Conservation (phyloP, 1,139 yeast species). For the Meyerozyma elateridarum region DNA sequence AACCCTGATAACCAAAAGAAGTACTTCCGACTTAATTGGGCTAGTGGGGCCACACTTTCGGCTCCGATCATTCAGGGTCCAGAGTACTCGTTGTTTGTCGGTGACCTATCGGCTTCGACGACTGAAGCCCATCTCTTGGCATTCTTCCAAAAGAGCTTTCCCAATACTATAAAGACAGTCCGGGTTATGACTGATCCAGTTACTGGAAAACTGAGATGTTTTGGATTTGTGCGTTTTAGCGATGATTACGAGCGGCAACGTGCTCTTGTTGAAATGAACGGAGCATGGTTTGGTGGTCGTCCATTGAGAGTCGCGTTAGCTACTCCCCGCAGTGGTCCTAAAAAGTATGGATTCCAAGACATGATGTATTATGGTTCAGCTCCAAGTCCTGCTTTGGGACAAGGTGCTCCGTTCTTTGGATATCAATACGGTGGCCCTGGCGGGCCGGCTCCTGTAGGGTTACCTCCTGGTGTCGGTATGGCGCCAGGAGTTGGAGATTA, state of each 20-base stretch:
- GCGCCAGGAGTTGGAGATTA: too few species aligned
- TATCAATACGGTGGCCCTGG: background rate
- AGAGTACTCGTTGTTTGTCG: constrained; percentile 69
- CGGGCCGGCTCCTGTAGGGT: background rate
- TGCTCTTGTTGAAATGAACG: constrained; percentile 69
- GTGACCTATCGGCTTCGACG: constrained; percentile 69
- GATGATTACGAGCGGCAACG: constrained; percentile 60
- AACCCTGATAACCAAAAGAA: constrained; percentile 54
- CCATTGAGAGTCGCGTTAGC: constrained; percentile 72
- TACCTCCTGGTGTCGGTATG: too few species aligned
- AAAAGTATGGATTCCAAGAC: background rate
- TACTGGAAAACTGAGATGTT: constrained; percentile 69
- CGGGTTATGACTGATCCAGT: constrained; percentile 73
- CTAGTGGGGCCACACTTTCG: constrained; percentile 57
- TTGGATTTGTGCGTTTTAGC: constrained; percentile 70
- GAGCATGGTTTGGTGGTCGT: constrained; percentile 69
- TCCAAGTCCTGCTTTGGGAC: constrained; percentile 2
- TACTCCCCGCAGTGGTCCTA: constrained; percentile 39
- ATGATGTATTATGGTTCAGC: too few species aligned
- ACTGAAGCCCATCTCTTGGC: constrained; percentile 67
- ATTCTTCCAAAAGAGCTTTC: constrained; percentile 58
- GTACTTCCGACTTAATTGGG: constrained; percentile 69
- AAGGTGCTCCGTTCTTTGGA: background rate
- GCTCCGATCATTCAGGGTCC: constrained; percentile 48
- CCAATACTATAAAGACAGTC: constrained; percentile 59